Percentiles rank a stretch among this genome's conserved stretches.
phyloP scores from a whole-genome alignment of 2,329 filamentous ascomycete genomes.

The Fusarium sp. region DNA sequence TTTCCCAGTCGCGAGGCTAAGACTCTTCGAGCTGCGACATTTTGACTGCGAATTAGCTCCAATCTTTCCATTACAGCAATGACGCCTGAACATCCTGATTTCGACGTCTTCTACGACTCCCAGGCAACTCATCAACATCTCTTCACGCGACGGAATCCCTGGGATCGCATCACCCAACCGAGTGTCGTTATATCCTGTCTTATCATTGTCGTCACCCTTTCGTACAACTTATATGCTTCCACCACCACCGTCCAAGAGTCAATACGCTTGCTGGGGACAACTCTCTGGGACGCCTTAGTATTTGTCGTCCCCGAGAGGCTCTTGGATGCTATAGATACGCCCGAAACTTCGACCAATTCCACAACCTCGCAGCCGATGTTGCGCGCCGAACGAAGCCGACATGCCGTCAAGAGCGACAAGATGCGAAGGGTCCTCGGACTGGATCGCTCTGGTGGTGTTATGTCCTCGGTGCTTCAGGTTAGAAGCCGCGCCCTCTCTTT shows the following conservation, averaged over 20 bases:
- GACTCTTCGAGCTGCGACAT: conserved; percentile 28
- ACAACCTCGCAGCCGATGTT: conserved; percentile 55
- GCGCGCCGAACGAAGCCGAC: conserved; percentile 54
- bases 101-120: conserved; percentile 52
- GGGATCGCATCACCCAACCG: conserved; percentile 51
- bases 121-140: conserved; percentile 49
- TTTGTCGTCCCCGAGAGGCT: conserved; percentile 66
- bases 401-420: conserved; percentile 72
- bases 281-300: conserved; percentile 72
- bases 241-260: conserved; percentile 47
- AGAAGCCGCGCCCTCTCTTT: conserved; percentile 67
- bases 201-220: conserved; percentile 49
- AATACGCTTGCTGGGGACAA: conserved; percentile 49
- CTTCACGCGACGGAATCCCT: conserved; percentile 42
- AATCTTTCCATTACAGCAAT: conserved; percentile 43
- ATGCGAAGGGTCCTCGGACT: conserved; percentile 72
- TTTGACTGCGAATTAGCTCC: conserved; percentile 15
- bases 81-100: conserved; percentile 49
- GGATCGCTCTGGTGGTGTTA: conserved; percentile 63
- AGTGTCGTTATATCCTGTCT: conserved; percentile 51
- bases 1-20: conserved; percentile 35
- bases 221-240: conserved; percentile 51
- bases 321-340: conserved; percentile 67
- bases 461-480: conserved; percentile 68
- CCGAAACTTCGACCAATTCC: conserved; percentile 58